phyloP scores from a whole-genome alignment of 805 yeast genomes.

The Lachancea nothofagi region DNA sequence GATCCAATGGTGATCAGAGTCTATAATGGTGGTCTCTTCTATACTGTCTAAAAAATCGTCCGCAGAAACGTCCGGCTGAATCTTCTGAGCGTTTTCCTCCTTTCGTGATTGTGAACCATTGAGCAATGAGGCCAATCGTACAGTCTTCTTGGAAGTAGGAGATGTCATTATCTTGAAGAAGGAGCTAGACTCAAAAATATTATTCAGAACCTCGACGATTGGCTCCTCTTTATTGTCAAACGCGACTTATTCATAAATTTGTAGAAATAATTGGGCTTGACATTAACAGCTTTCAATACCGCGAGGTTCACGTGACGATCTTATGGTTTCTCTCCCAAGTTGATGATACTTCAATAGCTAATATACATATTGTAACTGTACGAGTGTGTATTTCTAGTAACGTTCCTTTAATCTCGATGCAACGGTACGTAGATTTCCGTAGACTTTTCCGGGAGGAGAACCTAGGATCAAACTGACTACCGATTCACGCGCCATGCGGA shows the following conservation, averaged over 20 bases:
- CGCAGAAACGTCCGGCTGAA: slow-evolving; percentile 1
- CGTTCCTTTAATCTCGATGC: slow-evolving; percentile 97
- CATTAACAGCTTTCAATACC: neutral
- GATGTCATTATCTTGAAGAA: slow-evolving; percentile 1
- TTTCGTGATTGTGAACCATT: slow-evolving; percentile 1
- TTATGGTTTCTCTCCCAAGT: slow-evolving; percentile 2
- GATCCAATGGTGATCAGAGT: neutral
- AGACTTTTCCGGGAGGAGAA: slow-evolving; percentile 97
- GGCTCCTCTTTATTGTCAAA: too few relatives aligned
- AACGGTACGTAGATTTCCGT: slow-evolving; percentile 93
- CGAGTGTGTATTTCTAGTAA: slow-evolving; percentile 41
- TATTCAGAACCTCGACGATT: too few relatives aligned
- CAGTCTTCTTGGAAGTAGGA: slow-evolving; percentile 7
- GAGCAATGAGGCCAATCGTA: slow-evolving; percentile 7
- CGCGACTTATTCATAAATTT: too few relatives aligned
- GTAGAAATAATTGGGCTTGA: neutral
- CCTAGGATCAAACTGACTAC: slow-evolving; percentile 93
- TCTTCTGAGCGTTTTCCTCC: neutral
- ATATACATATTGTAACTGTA: slow-evolving; percentile 1
- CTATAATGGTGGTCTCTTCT: slow-evolving; percentile 6
- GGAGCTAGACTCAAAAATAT: too few relatives aligned
- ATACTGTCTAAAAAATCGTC: slow-evolving; percentile 11
- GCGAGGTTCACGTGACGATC: neutral
- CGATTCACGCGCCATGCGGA: slow-evolving; percentile 97
- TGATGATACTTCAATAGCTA: slow-evolving; percentile 1